Conservation (phyloP, 495 filamentous ascomycete species). For the Penicillium silybi region DNA sequence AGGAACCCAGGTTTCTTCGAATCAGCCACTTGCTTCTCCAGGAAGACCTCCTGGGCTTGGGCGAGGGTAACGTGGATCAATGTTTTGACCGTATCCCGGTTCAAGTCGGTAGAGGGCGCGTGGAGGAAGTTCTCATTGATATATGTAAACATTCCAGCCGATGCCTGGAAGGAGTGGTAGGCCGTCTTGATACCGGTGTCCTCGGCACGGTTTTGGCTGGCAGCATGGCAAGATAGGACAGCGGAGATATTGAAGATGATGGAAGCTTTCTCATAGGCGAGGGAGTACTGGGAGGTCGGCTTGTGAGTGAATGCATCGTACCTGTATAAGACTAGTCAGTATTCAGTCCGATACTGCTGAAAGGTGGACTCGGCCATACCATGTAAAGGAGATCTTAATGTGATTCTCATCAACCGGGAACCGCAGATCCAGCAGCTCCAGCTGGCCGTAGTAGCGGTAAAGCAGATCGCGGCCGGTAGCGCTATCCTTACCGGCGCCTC, state of each 20-base stretch:
- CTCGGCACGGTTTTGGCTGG: constrained; percentile 85
- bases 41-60: constrained; percentile 92
- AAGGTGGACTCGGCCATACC: constrained; percentile 51
- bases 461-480: constrained; percentile 88
- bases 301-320: constrained; percentile 99
- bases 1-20: constrained; percentile 89
- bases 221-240: constrained; percentile 92
- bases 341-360: background rate
- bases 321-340: constrained; percentile 46
- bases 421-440: constrained; percentile 88
- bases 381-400: constrained; percentile 98
- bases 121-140: constrained; percentile 99
- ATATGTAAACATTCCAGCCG: constrained; percentile 98
- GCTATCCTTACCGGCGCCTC: constrained; percentile 95
- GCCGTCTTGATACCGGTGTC: constrained; percentile 91
- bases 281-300: constrained; percentile 87
- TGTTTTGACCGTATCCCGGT: constrained; percentile 90
- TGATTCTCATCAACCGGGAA: constrained; percentile 98
- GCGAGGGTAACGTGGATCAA: constrained; percentile 90
- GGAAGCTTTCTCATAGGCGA: constrained; percentile 97
- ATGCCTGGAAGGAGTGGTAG: constrained; percentile 97
- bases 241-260: constrained; percentile 99
- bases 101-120: constrained; percentile 90
- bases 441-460: constrained; percentile 96
- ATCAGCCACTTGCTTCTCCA: constrained; percentile 93